Percentiles rank a stretch among this genome's conserved stretches.
phyloP scores from a whole-genome alignment of 2,329 filamentous ascomycete genomes.

The Gremmenia infestans region DNA sequence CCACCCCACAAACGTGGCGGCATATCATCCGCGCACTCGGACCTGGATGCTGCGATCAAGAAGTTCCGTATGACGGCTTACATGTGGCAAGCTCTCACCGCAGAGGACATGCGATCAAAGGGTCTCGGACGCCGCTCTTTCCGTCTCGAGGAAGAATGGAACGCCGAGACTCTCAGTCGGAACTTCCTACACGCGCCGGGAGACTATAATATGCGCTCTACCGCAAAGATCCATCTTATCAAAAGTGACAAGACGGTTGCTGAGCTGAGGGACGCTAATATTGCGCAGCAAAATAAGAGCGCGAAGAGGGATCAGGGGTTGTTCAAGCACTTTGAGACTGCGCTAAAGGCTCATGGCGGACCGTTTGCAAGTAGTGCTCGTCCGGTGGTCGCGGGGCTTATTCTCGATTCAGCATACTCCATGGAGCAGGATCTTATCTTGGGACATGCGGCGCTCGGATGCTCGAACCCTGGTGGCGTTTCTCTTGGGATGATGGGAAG shows the following conservation, averaged over 20 bases:
- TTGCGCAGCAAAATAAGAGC: slow-evolving; percentile 57
- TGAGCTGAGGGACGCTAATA: slow-evolving; percentile 59
- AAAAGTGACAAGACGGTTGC: slow-evolving; percentile 60
- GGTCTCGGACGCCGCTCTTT: slow-evolving; percentile 66
- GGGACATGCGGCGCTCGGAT: slow-evolving; percentile 61
- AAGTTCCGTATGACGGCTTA: slow-evolving; percentile 72
- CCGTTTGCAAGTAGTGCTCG: slow-evolving; percentile 35
- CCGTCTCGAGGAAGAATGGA: slow-evolving; percentile 70
- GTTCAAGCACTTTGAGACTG: slow-evolving; percentile 31
- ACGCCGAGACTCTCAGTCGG: slow-evolving; percentile 57
- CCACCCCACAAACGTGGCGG: slow-evolving; percentile 52
- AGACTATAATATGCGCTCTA: slow-evolving; percentile 7
- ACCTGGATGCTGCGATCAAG: slow-evolving; percentile 57
- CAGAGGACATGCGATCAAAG: slow-evolving; percentile 67
- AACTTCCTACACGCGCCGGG: slow-evolving; percentile 10
- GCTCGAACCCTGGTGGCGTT: slow-evolving; percentile 46
- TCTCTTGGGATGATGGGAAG: slow-evolving; percentile 69
- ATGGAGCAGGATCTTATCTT: slow-evolving; percentile 51
- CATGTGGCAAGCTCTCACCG: slow-evolving; percentile 72
- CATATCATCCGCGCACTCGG: slow-evolving; percentile 45
- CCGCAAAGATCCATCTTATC: slow-evolving; percentile 65
- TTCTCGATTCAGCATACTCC: slow-evolving; percentile 67
- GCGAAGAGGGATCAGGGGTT: slow-evolving; percentile 55
- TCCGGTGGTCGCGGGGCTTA: slow-evolving; percentile 65
- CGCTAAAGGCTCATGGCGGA: slow-evolving; percentile 42